These are phyloP conservation scores for Dactylis glomerata DNA, from an alignment of 176 grass and related monocot genomes.

Conservation along the genomic window DNA sequence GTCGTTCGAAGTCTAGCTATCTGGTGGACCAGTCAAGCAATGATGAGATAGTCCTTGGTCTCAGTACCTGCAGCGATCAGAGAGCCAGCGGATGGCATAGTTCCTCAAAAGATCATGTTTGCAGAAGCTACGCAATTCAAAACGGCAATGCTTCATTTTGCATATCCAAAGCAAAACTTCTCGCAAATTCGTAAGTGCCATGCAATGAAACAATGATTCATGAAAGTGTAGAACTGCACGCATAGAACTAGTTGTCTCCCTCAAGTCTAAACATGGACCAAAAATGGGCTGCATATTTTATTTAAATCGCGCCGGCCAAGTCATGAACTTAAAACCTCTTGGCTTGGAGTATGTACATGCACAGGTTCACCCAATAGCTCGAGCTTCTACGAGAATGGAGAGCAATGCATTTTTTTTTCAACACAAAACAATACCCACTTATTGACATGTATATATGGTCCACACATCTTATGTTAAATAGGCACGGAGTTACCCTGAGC, in stretches of 20 bases:
- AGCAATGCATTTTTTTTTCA: no score
- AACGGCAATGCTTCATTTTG: slow-evolving; percentile 46
- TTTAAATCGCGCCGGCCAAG: no score
- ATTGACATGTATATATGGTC: not conserved
- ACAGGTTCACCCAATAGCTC: no score
- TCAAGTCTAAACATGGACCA: no score
- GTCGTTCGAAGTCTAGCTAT: not conserved
- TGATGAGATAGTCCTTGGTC: slow-evolving; percentile 37
- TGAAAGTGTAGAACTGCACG: no score
- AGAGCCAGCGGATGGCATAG: slow-evolving; percentile 55
- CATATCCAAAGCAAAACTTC: slow-evolving; percentile 43
- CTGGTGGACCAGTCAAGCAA: slow-evolving; percentile 20
- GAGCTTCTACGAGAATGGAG: no score
- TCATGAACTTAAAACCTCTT: no score
- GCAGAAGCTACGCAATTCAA: slow-evolving; percentile 29
- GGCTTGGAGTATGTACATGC: no score
- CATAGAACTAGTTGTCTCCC: no score
- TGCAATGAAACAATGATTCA: not conserved
- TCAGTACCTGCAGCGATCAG: slow-evolving; percentile 51
- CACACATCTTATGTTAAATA: slow-evolving; percentile 27
- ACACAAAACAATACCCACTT: not conserved
- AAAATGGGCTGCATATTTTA: no score
- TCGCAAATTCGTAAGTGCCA: slow-evolving; percentile 40
- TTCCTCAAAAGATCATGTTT: slow-evolving; percentile 56
- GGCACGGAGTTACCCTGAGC: slow-evolving; percentile 28